Evolutionary conservation across 345 rosid genomes (phyloP).

Genomic region (Citrus australasica): DNA sequence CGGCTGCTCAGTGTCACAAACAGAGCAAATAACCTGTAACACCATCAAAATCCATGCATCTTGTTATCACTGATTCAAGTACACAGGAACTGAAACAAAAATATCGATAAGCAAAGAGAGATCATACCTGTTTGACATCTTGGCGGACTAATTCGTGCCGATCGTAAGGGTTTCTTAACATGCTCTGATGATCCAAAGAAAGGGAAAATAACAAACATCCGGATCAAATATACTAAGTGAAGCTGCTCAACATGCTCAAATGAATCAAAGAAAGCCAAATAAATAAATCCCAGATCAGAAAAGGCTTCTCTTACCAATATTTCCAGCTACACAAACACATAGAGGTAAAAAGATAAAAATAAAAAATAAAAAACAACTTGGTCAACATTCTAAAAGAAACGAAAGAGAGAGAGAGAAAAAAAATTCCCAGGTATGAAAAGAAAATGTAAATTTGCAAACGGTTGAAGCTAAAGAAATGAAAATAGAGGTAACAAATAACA

Average conservation of each 20-base stretch:
- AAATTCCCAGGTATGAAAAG: neutral
- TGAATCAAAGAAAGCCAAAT: slow-evolving; percentile 1
- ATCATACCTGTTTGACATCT: slow-evolving; percentile 69
- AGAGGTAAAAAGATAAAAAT: neutral
- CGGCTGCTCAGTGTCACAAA: slow-evolving; percentile 97
- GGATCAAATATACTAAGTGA: slow-evolving; percentile 4
- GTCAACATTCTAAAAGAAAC: neutral
- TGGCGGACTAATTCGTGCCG: slow-evolving; percentile 81
- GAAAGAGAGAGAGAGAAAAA: neutral
- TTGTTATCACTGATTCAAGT: neutral
- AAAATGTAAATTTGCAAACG: neutral
- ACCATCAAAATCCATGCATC: slow-evolving; percentile 5
- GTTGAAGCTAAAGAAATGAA: neutral
- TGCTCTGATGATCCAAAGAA: slow-evolving; percentile 37
- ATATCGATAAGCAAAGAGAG: neutral
- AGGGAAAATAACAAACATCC: slow-evolving; percentile 13
- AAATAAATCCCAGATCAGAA: neutral
- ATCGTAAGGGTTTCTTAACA: slow-evolving; percentile 54
- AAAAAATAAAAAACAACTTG: neutral
- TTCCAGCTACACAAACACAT: neutral
- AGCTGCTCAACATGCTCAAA: neutral
- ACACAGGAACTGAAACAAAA: neutral
- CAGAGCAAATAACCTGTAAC: slow-evolving; percentile 80
- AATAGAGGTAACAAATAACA: neutral
- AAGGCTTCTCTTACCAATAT: neutral